A percentile compares a stretch with the other conserved stretches of the same genome.
These are phyloP conservation scores for Leonotis leonurus DNA, from an alignment of 257 asterid genomes.

Conservation along the genomic window DNA sequence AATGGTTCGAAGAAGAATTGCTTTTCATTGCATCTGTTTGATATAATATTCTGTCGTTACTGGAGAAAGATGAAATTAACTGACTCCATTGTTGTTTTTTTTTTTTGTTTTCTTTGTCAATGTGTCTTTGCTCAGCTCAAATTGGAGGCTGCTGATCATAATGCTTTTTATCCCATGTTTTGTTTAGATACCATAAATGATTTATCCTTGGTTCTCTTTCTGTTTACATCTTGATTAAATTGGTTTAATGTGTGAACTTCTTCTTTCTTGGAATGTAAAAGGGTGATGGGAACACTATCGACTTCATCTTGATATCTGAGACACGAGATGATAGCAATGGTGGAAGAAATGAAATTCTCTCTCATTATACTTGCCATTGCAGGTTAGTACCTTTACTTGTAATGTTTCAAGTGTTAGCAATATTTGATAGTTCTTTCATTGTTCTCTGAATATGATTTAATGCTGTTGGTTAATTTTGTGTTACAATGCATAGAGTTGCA, in stretches of 20 bases:
- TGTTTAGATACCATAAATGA: neutral
- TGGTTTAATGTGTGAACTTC: neutral
- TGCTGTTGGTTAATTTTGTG: slow-evolving; percentile 10
- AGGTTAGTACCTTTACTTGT: slow-evolving; percentile 33
- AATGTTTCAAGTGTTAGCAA: neutral
- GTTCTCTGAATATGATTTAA: neutral
- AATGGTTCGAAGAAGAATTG: neutral
- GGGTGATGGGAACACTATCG: slow-evolving; percentile 53
- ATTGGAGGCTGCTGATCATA: no score
- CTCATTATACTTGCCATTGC: slow-evolving; percentile 69
- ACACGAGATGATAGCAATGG: slow-evolving; percentile 28
- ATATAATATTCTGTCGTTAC: neutral
- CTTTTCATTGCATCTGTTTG: neutral
- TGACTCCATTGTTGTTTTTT: neutral
- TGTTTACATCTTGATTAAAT: neutral
- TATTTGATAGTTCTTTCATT: neutral
- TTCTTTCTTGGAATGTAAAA: slow-evolving; percentile 19
- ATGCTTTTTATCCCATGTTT: neutral
- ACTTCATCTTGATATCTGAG: slow-evolving; percentile 67
- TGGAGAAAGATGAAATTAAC: neutral
- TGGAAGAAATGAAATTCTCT: slow-evolving; percentile 35
- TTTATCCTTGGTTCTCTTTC: no score
- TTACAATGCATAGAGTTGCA: slow-evolving; percentile 40
- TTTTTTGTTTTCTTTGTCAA: neutral
- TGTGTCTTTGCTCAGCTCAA: no score